Evolutionary conservation across 2,329 filamentous ascomycete genomes (phyloP).

Genomic region (Alternaria sp.): DNA sequence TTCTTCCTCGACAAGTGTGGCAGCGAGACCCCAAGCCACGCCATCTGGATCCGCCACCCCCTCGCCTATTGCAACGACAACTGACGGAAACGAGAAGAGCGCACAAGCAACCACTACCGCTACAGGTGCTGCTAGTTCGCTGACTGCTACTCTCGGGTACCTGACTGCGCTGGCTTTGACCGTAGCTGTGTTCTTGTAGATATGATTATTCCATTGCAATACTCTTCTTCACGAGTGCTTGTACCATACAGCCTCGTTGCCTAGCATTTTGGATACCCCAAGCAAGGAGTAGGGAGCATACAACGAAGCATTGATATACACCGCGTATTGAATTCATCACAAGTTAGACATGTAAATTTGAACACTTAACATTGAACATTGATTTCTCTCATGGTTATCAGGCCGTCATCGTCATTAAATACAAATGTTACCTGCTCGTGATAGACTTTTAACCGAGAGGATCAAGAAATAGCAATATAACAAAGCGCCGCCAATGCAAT

Average conservation of each 20-base stretch:
- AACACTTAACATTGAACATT: not conserved
- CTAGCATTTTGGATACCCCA: not conserved
- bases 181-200: conserved; percentile 7
- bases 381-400: not conserved
- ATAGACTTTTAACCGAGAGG: not conserved
- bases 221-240: not conserved
- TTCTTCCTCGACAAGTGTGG: conserved; percentile 4
- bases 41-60: conserved; percentile 3
- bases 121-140: conserved; percentile 7
- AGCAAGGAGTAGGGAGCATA: not conserved
- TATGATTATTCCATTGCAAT: not conserved
- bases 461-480: not conserved
- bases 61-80: conserved; percentile 4
- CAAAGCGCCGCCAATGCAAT: not conserved
- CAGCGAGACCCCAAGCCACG: conserved; percentile 12
- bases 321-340: not conserved
- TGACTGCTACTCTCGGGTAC: conserved; percentile 8
- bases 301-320: not conserved
- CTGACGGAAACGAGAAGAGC: conserved; percentile 17
- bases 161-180: conserved; percentile 2
- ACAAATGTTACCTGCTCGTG: not conserved
- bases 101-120: conserved; percentile 17
- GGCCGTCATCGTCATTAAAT: not conserved
- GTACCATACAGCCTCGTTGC: not conserved
- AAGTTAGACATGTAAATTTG: not conserved